Evolutionary conservation across 805 yeast species (phyloP).

Genomic region (Myxozyma udenii): DNA sequence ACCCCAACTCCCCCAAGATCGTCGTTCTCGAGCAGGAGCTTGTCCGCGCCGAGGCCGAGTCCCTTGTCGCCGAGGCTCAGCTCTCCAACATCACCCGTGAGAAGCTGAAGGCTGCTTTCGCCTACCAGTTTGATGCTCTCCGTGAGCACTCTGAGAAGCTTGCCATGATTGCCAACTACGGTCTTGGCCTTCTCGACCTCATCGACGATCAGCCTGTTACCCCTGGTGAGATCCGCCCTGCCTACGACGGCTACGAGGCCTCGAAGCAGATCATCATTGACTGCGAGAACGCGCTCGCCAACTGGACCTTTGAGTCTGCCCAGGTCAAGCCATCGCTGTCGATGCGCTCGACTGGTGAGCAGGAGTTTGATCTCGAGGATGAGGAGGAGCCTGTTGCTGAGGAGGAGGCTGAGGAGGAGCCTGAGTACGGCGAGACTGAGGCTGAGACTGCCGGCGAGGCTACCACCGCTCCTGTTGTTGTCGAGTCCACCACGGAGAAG

Average conservation of each 20-base stretch:
- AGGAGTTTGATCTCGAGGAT: slow-evolving; percentile 20
- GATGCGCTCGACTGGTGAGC: slow-evolving; percentile 6
- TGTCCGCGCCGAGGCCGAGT: slow-evolving; percentile 98
- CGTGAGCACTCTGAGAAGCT: slow-evolving; percentile 95
- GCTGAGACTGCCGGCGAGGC: slow-evolving; percentile 5
- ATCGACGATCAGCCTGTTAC: slow-evolving; percentile 96
- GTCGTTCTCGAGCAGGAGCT: slow-evolving; percentile 95
- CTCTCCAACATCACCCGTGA: slow-evolving; percentile 97
- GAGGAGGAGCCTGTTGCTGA: slow-evolving; percentile 10
- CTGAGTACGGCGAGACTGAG: slow-evolving; percentile 2
- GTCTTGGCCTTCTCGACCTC: slow-evolving; percentile 93
- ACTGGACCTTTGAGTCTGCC: slow-evolving; percentile 96
- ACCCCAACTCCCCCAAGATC: slow-evolving; percentile 95
- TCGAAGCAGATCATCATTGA: slow-evolving; percentile 96
- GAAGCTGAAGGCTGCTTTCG: slow-evolving; percentile 94
- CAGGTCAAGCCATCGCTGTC: slow-evolving; percentile 84
- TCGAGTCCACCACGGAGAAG: background rate
- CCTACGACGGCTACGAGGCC: slow-evolving; percentile 97
- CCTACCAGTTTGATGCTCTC: slow-evolving; percentile 92
- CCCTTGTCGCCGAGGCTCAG: slow-evolving; percentile 98
- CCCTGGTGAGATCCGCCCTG: slow-evolving; percentile 98
- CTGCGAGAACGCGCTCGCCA: slow-evolving; percentile 90
- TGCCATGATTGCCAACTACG: slow-evolving; percentile 97
- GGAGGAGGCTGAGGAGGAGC: slow-evolving; percentile 3
- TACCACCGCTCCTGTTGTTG: background rate